Evolutionary conservation across 306 rosid genomes (phyloP).

Genomic region (Rosa multiflora): DNA sequence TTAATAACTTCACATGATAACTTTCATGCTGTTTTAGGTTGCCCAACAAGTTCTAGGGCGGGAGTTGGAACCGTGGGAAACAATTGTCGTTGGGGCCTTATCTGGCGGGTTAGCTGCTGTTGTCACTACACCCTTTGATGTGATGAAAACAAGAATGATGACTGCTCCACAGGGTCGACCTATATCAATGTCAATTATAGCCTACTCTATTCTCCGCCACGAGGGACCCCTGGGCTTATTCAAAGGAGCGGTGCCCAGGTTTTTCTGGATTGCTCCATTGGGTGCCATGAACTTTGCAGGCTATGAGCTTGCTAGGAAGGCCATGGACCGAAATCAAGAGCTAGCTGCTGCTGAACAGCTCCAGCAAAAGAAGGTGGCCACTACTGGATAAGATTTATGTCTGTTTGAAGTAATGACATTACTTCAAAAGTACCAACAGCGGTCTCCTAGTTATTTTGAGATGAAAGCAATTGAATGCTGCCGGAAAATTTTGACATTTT

Average conservation of each 20-base stretch:
- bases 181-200: slow-evolving; percentile 69
- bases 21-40: slow-evolving; percentile 46
- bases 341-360: slow-evolving; percentile 34
- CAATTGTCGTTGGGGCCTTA: slow-evolving; percentile 90
- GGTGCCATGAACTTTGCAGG: slow-evolving; percentile 99
- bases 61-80: slow-evolving; percentile 95
- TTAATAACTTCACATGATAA: slow-evolving; percentile 5
- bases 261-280: slow-evolving; percentile 97
- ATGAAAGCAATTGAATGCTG: slow-evolving; percentile 26
- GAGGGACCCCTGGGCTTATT: slow-evolving; percentile 96
- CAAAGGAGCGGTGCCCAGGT: slow-evolving; percentile 95
- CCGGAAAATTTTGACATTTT: slow-evolving; percentile 42
- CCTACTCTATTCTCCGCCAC: slow-evolving; percentile 67
- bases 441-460: slow-evolving; percentile 12
- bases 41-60: slow-evolving; percentile 67
- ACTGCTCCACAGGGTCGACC: slow-evolving; percentile 80
- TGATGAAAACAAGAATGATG: slow-evolving; percentile 99
- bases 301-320: slow-evolving; percentile 90
- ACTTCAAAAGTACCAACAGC: neutral
- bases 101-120: slow-evolving; percentile 98
- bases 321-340: slow-evolving; percentile 81
- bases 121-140: slow-evolving; percentile 92
- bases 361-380: slow-evolving; percentile 46
- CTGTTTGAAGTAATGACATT: neutral
- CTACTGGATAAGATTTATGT: slow-evolving; percentile 35